A percentile compares a stretch with the other conserved stretches of the same genome.
Evolutionary conservation across 192 early-diverging fungal genomes (phyloP).

Genomic region (Coemansia sp.): DNA sequence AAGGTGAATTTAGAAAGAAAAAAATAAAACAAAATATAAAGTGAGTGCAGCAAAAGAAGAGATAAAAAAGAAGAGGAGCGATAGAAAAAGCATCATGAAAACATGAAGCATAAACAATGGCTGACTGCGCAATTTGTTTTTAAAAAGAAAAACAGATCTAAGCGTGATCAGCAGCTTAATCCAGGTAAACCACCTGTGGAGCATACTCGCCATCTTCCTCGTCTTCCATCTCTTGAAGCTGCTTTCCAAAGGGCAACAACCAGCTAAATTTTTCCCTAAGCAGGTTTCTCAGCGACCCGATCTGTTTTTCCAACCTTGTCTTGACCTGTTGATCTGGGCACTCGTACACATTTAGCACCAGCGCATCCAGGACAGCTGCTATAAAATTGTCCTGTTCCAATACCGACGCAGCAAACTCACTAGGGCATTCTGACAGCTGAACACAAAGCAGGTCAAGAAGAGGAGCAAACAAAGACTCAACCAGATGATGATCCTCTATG

Average conservation of each 20-base stretch:
- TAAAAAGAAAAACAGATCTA: no score
- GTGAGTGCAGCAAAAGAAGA: background rate
- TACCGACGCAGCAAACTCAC: conserved; percentile 35
- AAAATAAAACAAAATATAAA: background rate
- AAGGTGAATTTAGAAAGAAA: background rate
- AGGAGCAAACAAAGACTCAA: conserved; percentile 55
- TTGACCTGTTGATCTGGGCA: conserved; percentile 19
- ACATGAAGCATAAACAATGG: background rate
- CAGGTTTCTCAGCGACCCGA: conserved; percentile 55
- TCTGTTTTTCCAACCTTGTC: conserved; percentile 34
- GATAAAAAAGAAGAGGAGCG: background rate
- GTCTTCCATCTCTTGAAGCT: conserved; percentile 56
- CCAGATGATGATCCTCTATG: conserved; percentile 35
- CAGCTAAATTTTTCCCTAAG: conserved; percentile 63
- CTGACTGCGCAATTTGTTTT: background rate
- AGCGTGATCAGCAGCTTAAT: background rate
- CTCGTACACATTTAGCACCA: conserved; percentile 46
- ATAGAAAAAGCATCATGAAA: background rate
- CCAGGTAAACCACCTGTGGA: conserved; percentile 63
- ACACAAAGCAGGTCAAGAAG: conserved; percentile 52
- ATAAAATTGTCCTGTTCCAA: conserved; percentile 40
- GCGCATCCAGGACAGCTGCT: conserved; percentile 35
- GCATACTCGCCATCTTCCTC: conserved; percentile 69
- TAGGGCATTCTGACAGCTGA: conserved; percentile 23
- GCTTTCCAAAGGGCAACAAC: conserved; percentile 61